Base-by-base conservation (phyloP, 495 filamentous ascomycete genomes). In the Talaromyces adpressus region DNA sequence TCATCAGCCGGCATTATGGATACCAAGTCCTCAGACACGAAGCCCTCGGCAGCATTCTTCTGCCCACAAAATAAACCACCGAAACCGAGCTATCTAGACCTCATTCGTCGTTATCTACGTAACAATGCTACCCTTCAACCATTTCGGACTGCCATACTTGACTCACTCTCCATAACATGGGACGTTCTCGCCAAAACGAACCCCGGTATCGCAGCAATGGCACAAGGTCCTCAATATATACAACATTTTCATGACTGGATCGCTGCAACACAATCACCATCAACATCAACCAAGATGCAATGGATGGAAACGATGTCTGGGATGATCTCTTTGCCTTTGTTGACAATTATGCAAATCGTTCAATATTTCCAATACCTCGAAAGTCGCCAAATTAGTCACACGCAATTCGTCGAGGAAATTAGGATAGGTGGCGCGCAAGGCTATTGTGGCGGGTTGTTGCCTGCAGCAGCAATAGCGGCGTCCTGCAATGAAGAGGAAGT, bases 281-380 rank as follows among this genome's bases (percentile, higher is more conserved):
- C 34, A 22, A 20, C 30, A 45, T 30, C 23, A 32, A 20, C 8
- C 14, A 30, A 34, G 27, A 32, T 58, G 56, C n/a, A 49, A 36
- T 57, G 70, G 30, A 53, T 63, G 25, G 58, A 66, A 23, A 45
- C 59, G 23, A 68, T 67, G 68, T 76, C 73, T 3, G 72, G 70
- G 6, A 73, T 73, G n/a, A 23, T 73, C 18, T 62, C 70, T n/a
- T 64, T 75, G 12, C 71, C 73, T 1, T 30, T 72, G n/a, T 64
- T 74, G 3, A 62, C 66, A 14, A 57, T 70, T 5, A 67, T 74
- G 20, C 74, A 76, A 56, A 69, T 69, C 12, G 62, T 57, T 27
- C 74, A 76, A 57, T 76, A 75, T 62, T 69, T 75, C n/a, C 67
- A 71, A 52, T 75, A 69, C 59, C 68, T 76, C 6, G 66, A 71